These are phyloP conservation scores for Eurotiales sp. DNA, from an alignment of 2,329 filamentous ascomycete genomes.

Conservation along the genomic window DNA sequence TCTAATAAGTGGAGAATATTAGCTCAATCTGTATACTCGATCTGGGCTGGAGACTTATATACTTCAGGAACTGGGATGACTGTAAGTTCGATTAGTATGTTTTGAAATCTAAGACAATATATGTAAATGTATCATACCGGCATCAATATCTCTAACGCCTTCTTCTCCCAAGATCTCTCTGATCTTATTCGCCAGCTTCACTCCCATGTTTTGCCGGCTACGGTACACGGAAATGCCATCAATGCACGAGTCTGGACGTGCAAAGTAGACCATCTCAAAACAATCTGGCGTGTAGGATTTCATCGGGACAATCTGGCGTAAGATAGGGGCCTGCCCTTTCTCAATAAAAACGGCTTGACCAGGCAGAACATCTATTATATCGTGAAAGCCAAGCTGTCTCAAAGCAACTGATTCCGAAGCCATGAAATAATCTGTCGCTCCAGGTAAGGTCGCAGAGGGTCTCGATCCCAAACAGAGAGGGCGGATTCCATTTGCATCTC, in stretches of 20 bases:
- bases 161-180: slow-evolving; percentile 64
- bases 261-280: slow-evolving; percentile 86
- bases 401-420: slow-evolving; percentile 85
- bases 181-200: slow-evolving; percentile 72
- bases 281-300: slow-evolving; percentile 76
- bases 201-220: slow-evolving; percentile 82
- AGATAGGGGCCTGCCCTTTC: slow-evolving; percentile 70
- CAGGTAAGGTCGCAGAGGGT: slow-evolving; percentile 60
- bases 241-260: slow-evolving; percentile 74
- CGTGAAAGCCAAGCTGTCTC: slow-evolving; percentile 71
- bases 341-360: slow-evolving; percentile 82
- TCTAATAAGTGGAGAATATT: too few species aligned
- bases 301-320: slow-evolving; percentile 67
- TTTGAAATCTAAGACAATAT: too few species aligned
- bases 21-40: too few species aligned
- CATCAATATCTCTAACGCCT: slow-evolving; percentile 70
- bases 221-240: slow-evolving; percentile 85
- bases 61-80: slow-evolving; percentile 82
- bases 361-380: slow-evolving; percentile 73
- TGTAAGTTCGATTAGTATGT: slow-evolving; percentile 24
- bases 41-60: slow-evolving; percentile 59
- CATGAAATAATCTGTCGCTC: slow-evolving; percentile 76
- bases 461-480: slow-evolving; percentile 76
- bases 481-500: slow-evolving; percentile 76
- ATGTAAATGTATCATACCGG: slow-evolving; percentile 13